These are phyloP conservation scores for Alternaria solani DNA, from an alignment of 2,329 filamentous ascomycete species.

Conservation along the genomic window DNA sequence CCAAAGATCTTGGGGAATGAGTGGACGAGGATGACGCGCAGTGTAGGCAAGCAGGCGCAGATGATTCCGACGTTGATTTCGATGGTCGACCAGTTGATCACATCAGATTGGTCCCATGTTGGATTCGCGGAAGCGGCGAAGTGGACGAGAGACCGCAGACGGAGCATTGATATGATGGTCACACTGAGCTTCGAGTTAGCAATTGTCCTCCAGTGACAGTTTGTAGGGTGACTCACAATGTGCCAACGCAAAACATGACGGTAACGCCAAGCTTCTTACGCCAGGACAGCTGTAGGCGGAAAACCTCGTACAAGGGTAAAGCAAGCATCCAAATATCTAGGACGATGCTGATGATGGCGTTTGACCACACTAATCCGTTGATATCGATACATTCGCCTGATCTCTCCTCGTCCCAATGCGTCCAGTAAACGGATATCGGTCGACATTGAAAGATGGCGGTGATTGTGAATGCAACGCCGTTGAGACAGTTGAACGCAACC, in stretches of 20 bases:
- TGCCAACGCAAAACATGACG: constrained; percentile 50
- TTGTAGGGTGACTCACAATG: constrained; percentile 31
- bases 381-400: constrained; percentile 47
- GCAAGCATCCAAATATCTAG: constrained; percentile 45
- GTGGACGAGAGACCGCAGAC: constrained; percentile 54
- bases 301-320: constrained; percentile 46
- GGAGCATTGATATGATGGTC: constrained; percentile 56
- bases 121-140: constrained; percentile 55
- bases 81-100: constrained; percentile 54
- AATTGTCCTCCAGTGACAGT: no score
- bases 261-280: constrained; percentile 50
- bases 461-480: constrained; percentile 30
- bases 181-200: constrained; percentile 29
- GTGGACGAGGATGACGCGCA: constrained; percentile 51
- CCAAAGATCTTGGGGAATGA: constrained; percentile 50
- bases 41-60: constrained; percentile 56
- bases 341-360: constrained; percentile 45
- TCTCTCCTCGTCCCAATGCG: constrained; percentile 36
- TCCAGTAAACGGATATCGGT: constrained; percentile 47
- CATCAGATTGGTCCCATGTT: constrained; percentile 52
- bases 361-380: constrained; percentile 44
- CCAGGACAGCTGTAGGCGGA: constrained; percentile 40
- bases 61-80: constrained; percentile 56
- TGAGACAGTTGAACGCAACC: constrained; percentile 35
- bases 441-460: constrained; percentile 43